Evolutionary conservation across 495 filamentous ascomycete species (phyloP).

Genomic region (Ascobolus immersus): DNA sequence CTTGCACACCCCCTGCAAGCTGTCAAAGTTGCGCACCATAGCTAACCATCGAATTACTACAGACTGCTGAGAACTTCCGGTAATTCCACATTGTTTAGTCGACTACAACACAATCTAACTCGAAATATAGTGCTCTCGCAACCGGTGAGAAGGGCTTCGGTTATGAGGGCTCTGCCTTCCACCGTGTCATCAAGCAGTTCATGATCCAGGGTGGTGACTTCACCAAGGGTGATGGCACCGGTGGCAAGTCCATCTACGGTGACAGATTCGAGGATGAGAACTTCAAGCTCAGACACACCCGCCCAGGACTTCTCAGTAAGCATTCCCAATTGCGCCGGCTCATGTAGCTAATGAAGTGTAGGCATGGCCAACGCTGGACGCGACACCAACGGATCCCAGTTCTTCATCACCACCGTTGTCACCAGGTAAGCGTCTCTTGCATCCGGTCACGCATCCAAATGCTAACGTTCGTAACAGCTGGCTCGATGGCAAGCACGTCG

Average conservation of each 20-base stretch:
- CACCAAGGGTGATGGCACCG: constrained; percentile 83
- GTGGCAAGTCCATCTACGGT: constrained; percentile 95
- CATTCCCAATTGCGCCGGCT: not conserved
- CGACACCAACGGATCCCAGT: constrained; percentile 96
- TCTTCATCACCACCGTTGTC: constrained; percentile 79
- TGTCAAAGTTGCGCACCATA: not conserved
- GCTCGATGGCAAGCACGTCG: constrained; percentile 73
- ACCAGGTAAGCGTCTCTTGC: constrained; percentile 34
- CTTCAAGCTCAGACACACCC: constrained; percentile 89
- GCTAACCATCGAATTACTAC: not conserved
- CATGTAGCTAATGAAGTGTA: constrained; percentile 5
- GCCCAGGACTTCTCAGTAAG: constrained; percentile 37
- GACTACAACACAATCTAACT: not conserved
- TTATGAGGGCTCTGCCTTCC: constrained; percentile 86
- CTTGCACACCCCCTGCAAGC: constrained; percentile 1
- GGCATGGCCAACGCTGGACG: constrained; percentile 95
- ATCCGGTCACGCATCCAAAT: not conserved
- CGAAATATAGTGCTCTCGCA: constrained; percentile 41
- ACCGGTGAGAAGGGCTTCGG: constrained; percentile 95
- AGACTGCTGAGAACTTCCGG: constrained; percentile 95
- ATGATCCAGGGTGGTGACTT: constrained; percentile 99
- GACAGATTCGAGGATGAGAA: constrained; percentile 93
- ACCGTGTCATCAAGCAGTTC: constrained; percentile 94
- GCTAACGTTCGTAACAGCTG: constrained; percentile 25
- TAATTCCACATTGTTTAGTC: constrained; percentile 5